Base-by-base conservation (phyloP, 2,329 filamentous ascomycete species). In the Ophiostoma perfectum region DNA sequence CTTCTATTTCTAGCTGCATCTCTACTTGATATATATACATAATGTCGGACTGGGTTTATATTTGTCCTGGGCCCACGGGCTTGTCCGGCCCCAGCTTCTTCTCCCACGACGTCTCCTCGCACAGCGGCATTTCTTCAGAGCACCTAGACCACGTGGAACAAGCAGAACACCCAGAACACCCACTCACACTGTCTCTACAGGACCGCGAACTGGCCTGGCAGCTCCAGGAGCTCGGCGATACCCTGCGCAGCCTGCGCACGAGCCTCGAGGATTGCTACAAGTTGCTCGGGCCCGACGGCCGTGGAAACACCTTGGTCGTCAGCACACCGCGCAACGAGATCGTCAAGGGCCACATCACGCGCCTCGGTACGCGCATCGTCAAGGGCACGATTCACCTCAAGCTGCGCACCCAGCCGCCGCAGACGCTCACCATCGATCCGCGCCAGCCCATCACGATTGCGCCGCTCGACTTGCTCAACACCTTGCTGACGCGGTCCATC, bases 311-410 rank as follows among this genome's bases (percentile, higher is more conserved):
- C 0, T 86, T 99, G 41, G 93, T 95, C 42, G 84, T 99, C 72
- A 95, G 91, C 71, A 96, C 93, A 14, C 85, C 90, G 68, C 87
- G 93, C 68, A 94, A 92, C 68, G 95, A 99, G 80, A 88, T 86
- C 73, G 88, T 98, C 71, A 99, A 99, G 78, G 95, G 95, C 18
- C 91, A 92, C 74, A 87, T 98, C 70, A 98, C 94, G 0, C 87
- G 95, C 67, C 87, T 96, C 47, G 95, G 95, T 52, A 92, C 92
- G n/a, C 88, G 90, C 66, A 90, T 99, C 72, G 90, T 96, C 71
- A 97, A 96, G 77, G 94, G 93, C 72, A 89, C 90, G 70, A 84
- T 96, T 70, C 87, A 91, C 75, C 84, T 97, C 47, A 89, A 90
- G 66, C 85, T 97, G 12, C 84, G 86, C 71, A 93, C 89, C 68